Percentiles rank a stretch among this genome's conserved stretches.
Conservation (phyloP, 2,329 filamentous ascomycete species). For the Stagonosporopsis rhizophila region DNA sequence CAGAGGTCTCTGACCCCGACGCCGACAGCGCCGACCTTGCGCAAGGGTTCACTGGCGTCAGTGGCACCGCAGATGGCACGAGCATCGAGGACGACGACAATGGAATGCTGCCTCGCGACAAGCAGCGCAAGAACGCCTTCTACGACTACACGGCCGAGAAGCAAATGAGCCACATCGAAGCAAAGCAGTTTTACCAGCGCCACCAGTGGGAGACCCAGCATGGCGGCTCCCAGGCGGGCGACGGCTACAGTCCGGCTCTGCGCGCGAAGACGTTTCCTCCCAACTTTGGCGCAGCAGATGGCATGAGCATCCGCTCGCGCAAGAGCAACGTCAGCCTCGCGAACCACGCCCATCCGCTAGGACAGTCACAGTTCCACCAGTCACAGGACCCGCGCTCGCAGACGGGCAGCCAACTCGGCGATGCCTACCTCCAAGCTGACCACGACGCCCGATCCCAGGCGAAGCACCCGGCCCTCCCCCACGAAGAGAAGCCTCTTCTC, state of each 20-base stretch:
- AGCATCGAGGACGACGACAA: conserved; percentile 36
- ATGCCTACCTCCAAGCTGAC: conserved; percentile 55
- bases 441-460: conserved; percentile 57
- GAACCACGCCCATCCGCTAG: conserved; percentile 37
- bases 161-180: conserved; percentile 91
- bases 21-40: conserved; percentile 20
- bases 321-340: conserved; percentile 47
- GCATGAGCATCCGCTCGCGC: conserved; percentile 51
- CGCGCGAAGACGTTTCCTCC: conserved; percentile 55
- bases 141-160: conserved; percentile 95
- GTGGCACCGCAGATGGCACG: conserved; percentile 30
- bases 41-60: conserved; percentile 29
- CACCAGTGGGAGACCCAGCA: conserved; percentile 71
- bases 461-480: conserved; percentile 59
- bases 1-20: conserved; percentile 40
- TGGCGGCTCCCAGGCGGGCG: conserved; percentile 51
- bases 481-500: conserved; percentile 64
- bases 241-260: conserved; percentile 51
- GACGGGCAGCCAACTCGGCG: conserved; percentile 25
- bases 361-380: conserved; percentile 41
- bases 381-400: conserved; percentile 37
- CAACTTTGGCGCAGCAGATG: conserved; percentile 48
- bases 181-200: conserved; percentile 94
- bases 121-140: conserved; percentile 77
- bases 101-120: conserved; percentile 57